phyloP scores from a whole-genome alignment of 2,329 filamentous ascomycete genomes.

The Monilinia fructigena region DNA sequence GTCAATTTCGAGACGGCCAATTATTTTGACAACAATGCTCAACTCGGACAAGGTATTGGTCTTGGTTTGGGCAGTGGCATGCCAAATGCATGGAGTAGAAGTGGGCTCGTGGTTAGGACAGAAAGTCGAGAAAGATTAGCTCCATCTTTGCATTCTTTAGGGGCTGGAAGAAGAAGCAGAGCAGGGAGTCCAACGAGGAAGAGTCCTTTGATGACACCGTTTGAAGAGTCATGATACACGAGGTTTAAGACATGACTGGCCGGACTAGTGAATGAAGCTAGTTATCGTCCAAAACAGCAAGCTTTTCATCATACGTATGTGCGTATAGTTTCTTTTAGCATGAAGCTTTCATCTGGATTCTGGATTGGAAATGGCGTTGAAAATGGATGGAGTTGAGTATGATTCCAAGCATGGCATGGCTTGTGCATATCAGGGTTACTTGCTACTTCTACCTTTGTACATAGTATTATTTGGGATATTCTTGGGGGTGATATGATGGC shows the following conservation, averaged over 20 bases:
- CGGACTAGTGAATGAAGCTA: neutral
- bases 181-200: conserved; percentile 52
- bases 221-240: conserved; percentile 44
- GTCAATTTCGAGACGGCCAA: conserved; percentile 48
- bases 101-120: conserved; percentile 74
- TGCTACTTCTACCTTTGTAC: neutral
- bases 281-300: neutral
- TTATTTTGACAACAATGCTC: conserved; percentile 35
- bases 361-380: conserved; percentile 8
- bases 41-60: conserved; percentile 33
- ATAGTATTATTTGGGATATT: neutral
- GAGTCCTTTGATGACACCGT: conserved; percentile 54
- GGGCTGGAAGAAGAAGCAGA: conserved; percentile 51
- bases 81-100: conserved; percentile 55
- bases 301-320: neutral
- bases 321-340: conserved; percentile 16
- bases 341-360: conserved; percentile 15
- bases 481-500: neutral
- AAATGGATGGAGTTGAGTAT: neutral
- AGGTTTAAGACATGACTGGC: neutral
- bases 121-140: conserved; percentile 81
- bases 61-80: conserved; percentile 29
- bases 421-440: neutral
- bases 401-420: neutral
- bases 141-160: conserved; percentile 53